These are phyloP conservation scores for Solanum chiquidenum DNA, from an alignment of 257 asterid genomes.

Conservation along the genomic window DNA sequence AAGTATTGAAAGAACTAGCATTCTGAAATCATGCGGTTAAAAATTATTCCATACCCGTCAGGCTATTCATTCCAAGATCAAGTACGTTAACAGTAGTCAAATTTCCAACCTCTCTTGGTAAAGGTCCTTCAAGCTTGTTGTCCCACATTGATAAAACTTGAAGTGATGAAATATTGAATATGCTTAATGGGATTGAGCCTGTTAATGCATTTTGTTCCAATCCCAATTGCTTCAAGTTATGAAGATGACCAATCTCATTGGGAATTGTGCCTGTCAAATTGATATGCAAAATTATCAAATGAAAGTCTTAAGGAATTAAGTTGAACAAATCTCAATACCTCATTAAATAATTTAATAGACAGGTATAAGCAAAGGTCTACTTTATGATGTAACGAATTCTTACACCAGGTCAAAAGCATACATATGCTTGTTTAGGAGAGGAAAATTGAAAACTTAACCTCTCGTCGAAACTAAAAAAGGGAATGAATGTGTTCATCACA, in stretches of 20 bases:
- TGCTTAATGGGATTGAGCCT: conserved; percentile 12
- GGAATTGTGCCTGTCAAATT: conserved; percentile 5
- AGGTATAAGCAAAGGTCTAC: neutral
- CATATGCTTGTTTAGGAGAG: neutral
- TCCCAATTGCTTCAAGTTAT: neutral
- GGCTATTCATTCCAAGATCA: conserved; percentile 12
- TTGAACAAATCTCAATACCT: neutral
- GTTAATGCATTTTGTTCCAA: neutral
- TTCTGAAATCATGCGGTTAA: neutral
- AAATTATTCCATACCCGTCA: conserved; percentile 8
- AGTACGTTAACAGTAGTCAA: conserved; percentile 7
- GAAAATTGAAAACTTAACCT: neutral
- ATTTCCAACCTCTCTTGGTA: conserved; percentile 27
- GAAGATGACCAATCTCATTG: neutral
- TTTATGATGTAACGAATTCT: neutral
- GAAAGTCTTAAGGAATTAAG: neutral
- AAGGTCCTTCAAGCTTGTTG: conserved; percentile 13
- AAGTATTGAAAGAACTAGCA: neutral
- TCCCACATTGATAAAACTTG: conserved; percentile 13
- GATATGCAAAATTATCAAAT: neutral
- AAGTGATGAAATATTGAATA: conserved; percentile 14
- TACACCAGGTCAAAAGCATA: neutral
- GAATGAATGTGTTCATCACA: neutral
- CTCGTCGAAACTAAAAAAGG: neutral
- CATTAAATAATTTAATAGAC: neutral